These are phyloP conservation scores for Rhynchospora breviuscula DNA, from an alignment of 176 grass and related monocot species.

Conservation along the genomic window DNA sequence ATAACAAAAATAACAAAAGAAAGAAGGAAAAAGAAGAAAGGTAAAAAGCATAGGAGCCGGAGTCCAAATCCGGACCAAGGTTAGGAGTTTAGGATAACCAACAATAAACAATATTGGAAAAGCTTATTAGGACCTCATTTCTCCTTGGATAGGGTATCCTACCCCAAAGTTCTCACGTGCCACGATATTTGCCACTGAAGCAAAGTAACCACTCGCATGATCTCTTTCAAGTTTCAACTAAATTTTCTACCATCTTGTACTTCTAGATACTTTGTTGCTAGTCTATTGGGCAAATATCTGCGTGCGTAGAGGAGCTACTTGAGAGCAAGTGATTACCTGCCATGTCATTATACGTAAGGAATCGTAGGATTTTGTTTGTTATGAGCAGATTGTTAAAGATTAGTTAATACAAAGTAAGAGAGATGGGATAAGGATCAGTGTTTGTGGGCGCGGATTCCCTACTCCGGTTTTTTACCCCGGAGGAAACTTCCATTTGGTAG, in stretches of 20 bases:
- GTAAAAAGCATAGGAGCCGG: not conserved
- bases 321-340: not conserved
- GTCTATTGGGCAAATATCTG: not conserved
- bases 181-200: conserved; percentile 12
- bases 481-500: not conserved
- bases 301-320: not conserved
- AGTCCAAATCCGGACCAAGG: conserved; percentile 43
- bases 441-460: conserved; percentile 3
- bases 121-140: conserved; percentile 1
- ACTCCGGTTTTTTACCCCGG: conserved; percentile 11
- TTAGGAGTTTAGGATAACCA: conserved; percentile 9
- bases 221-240: not conserved
- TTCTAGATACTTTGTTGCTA: not conserved
- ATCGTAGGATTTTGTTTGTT: not conserved
- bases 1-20: not conserved
- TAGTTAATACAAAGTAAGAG: conserved; percentile 13
- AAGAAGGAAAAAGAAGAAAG: not conserved
- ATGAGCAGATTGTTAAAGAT: not conserved
- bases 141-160: not conserved
- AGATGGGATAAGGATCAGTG: conserved; percentile 14
- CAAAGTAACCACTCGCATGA: conserved; percentile 3
- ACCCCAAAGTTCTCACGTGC: conserved; percentile 18
- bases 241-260: conserved; percentile 1
- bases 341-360: not conserved
- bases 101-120: not conserved